Base-by-base conservation (phyloP, 2,329 filamentous ascomycete genomes). In the Fusarium agapanthi region DNA sequence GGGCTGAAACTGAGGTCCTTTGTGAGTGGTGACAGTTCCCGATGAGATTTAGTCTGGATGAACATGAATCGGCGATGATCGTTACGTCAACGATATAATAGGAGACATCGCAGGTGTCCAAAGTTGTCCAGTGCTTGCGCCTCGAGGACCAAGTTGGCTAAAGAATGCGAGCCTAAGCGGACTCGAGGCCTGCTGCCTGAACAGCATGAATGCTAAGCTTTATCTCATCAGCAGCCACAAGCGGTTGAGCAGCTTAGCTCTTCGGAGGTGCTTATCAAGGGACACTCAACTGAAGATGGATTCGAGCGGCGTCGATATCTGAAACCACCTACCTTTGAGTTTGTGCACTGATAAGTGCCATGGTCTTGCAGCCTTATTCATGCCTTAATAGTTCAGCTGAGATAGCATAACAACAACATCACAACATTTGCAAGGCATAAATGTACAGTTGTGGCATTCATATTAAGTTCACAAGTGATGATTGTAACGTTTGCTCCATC, bases 1-100 rank as follows among this genome's bases (percentile, higher is more conserved):
- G 32, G 48, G 50, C 40, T 69, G 66, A 69, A 53, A 69, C 58
- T 34, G 58, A 37, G 41, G 62, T 61, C 34, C 26, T 53, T 48
- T 34, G n/a, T 51, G 47, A 32, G 26, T 32, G 40, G 45, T 37
- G 37, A 53, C 24, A 55, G 38, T 51, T 56, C 20, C 20, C 30
- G 35, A 45, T 30, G 26, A 51, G 44, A 32, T 69, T 56, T 69
- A 69, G 65, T 63, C 51, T 58, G 50, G 66, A 64, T 45, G 65
- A 65, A 58, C 20, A 41, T 40, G 53, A n/a, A 47, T 64, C 44
- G 11, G 24, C 3, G 24, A 40, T 18, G 53, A 28, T 41, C n/a
- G 18, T 28, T 51, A 24, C 61, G 56, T 51, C 57, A 61, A 47
- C 14, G n/a, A 43, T 30, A 24, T 11, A 14, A 34, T 20, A 30